Conservation (phyloP, 1,284 basidiomycete genomes). For the Phellopilus nigrolimitatus region DNA sequence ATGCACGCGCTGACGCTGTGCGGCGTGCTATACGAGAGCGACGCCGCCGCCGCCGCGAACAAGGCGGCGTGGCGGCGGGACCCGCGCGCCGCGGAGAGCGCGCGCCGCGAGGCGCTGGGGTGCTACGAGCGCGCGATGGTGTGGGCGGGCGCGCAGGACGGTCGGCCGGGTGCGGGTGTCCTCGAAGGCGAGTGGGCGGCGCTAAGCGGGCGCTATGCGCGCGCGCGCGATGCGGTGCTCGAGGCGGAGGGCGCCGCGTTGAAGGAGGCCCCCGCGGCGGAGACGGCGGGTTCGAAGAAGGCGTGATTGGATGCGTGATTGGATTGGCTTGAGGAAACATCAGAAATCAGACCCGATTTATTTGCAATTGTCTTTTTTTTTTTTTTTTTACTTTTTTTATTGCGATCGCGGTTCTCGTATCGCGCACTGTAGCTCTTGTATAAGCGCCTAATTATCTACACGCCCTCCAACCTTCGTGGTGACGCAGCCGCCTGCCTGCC, state of each 20-base stretch:
- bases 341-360: not conserved
- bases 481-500: no score
- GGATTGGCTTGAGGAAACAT: not conserved
- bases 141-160: slow-evolving; percentile 52
- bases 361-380: no score
- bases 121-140: slow-evolving; percentile 58
- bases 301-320: not conserved
- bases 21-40: slow-evolving; percentile 41
- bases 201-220: slow-evolving; percentile 12
- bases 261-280: not conserved
- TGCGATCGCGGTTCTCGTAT: no score
- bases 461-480: no score
- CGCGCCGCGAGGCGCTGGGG: slow-evolving; percentile 35
- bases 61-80: not conserved
- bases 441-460: no score
- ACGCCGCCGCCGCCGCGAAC: slow-evolving; percentile 20
- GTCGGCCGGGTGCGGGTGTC: slow-evolving; percentile 37
- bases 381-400: no score
- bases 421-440: no score
- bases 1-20: slow-evolving; percentile 65
- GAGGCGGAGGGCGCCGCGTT: not conserved
- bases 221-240: slow-evolving; percentile 6
- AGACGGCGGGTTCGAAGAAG: not conserved
- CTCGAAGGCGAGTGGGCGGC: slow-evolving; percentile 17
- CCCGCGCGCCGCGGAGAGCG: not conserved